A percentile compares a stretch with the other conserved stretches of the same genome.
phyloP scores from a whole-genome alignment of 345 rosid genomes.

The Mercurialis annua region DNA sequence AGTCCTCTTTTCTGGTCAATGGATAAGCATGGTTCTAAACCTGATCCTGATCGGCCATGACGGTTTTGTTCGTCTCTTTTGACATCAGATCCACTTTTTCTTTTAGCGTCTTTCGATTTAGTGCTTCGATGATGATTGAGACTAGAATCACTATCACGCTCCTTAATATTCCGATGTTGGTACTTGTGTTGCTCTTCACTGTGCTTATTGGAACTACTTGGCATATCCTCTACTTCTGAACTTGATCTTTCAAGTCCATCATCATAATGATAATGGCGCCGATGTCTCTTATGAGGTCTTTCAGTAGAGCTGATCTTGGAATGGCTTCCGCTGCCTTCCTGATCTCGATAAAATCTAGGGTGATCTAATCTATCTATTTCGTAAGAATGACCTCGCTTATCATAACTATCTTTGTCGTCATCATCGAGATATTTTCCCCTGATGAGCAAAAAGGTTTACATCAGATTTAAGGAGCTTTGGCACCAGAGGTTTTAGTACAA shows the following conservation, averaged over 20 bases:
- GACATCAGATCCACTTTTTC: constrained; percentile 15
- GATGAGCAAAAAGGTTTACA: background rate
- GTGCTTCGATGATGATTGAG: constrained; percentile 14
- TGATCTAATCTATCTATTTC: constrained; percentile 21
- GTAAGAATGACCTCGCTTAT: constrained; percentile 2
- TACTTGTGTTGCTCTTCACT: constrained; percentile 24
- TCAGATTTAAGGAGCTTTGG: background rate
- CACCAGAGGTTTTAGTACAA: background rate
- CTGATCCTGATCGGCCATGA: constrained; percentile 25
- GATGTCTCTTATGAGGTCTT: constrained; percentile 18
- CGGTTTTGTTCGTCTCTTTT: constrained; percentile 19
- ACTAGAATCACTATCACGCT: constrained; percentile 25
- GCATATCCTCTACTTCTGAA: constrained; percentile 34
- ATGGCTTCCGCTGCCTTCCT: constrained; percentile 22
- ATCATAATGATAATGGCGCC: background rate
- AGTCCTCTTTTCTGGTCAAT: constrained; percentile 15
- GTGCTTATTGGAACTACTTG: constrained; percentile 28
- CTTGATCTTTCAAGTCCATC: constrained; percentile 29
- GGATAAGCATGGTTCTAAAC: constrained; percentile 21
- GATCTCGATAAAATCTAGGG: background rate
- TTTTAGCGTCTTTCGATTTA: constrained; percentile 19
- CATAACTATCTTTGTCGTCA: constrained; percentile 16
- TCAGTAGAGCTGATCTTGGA: constrained; percentile 28
- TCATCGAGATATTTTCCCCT: constrained; percentile 19
- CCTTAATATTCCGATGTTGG: constrained; percentile 20